A percentile compares a stretch with the other conserved stretches of the same genome.
These are phyloP conservation scores for Rhodofomes roseus DNA, from an alignment of 1,284 basidiomycete species.

Conservation along the genomic window DNA sequence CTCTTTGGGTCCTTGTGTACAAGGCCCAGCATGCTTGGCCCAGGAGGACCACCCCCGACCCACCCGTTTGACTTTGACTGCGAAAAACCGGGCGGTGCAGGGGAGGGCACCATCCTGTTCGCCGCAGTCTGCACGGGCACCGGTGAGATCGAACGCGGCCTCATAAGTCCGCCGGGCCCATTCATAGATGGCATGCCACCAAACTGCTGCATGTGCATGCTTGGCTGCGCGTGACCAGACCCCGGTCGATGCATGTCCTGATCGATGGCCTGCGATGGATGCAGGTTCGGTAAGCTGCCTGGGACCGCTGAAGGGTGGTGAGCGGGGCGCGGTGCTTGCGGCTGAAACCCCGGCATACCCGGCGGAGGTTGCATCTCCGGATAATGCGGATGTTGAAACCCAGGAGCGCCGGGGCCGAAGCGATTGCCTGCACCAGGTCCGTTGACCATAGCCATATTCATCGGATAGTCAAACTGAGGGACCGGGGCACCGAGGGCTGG, in stretches of 20 bases:
- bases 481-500: constrained; percentile 26
- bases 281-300: constrained; percentile 16
- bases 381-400: constrained; percentile 14
- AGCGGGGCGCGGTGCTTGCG: constrained; percentile 19
- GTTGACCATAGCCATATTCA: constrained; percentile 21
- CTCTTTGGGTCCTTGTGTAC: constrained; percentile 17
- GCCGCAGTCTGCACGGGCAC: constrained; percentile 21
- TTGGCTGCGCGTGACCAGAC: constrained; percentile 15
- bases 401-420: constrained; percentile 15
- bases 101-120: constrained; percentile 13
- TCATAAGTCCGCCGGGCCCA: constrained; percentile 18
- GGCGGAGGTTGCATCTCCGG: constrained; percentile 8
- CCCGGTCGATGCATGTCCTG: constrained; percentile 23
- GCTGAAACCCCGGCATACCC: constrained; percentile 20
- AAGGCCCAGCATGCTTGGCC: constrained; percentile 7
- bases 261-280: constrained; percentile 23
- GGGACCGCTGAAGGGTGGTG: constrained; percentile 26
- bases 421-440: constrained; percentile 16
- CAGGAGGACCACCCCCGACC: constrained; percentile 5
- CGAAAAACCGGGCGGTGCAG: constrained; percentile 15
- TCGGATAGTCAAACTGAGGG: constrained; percentile 21
- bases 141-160: constrained; percentile 27
- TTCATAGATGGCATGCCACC: constrained; percentile 12
- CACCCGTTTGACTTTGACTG: constrained; percentile 22
- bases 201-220: constrained; percentile 19